Base-by-base conservation (phyloP, 2,329 filamentous ascomycete species). In the Graphiopsis chlorocephala region DNA sequence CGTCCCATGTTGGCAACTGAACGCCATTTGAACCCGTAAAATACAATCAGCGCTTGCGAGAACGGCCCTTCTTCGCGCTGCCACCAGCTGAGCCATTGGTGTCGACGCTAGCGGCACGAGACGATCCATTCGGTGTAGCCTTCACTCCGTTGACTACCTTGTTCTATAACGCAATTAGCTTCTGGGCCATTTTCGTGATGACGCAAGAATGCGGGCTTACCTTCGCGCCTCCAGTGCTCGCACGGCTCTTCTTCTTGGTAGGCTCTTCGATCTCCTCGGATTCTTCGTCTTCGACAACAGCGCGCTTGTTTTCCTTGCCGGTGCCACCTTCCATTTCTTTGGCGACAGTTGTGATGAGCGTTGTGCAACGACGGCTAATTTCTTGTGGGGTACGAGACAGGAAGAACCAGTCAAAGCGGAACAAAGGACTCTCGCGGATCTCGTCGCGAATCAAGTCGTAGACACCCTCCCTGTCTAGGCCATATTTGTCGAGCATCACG, bases 341-440 rank as follows among this genome's bases (percentile, higher is more conserved):
- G 61, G 95, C 91, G 56, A 99, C 92, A 0, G 95, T 96, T 38
- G 94, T 96, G 68, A 99, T 87, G 61, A 99, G 85, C 1, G 96
- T 99, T 33, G 91, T 96, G 80, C 95, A 98, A 61, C 96, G 88
- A 72, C 95, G 89, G 67, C 92, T 90, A 71, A 99, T 90, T 79
- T 99, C 95, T 58, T 93, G 89, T 0, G 95, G 92, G 4, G 94
- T 99, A 53, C 95, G 88, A 77, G 92, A 96, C 47, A 99, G 85
- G 83, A 99, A 97, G 82, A 99, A 99, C 96, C 96, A 99, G 76
- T 99, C 95, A 73, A 99, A 99, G 45, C 95, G 88, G 85, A 99
- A 99, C 3, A 99, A 83, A 11, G 95, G 93, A 64, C 90, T 94
- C 69, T 97, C 93, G 35, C 93, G 90, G 69, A 99, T 97, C 76